phyloP scores from a whole-genome alignment of 169 alveolate genomes.

The Besnoitia besnoiti region DNA sequence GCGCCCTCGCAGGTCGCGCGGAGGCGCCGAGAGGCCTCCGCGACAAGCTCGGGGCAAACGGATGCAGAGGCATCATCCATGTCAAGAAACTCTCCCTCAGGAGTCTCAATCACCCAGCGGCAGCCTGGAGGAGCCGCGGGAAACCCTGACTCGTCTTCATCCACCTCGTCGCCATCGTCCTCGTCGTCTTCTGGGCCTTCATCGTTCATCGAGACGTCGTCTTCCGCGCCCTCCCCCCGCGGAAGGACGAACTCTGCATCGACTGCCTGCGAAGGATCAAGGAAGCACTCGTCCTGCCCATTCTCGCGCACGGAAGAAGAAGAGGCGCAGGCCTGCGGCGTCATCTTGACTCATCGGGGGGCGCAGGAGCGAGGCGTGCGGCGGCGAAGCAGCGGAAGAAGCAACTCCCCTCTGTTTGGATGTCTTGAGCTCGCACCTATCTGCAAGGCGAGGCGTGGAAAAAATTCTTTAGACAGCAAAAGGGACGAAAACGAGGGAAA shows the following conservation, averaged over 20 bases:
- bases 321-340: not conserved
- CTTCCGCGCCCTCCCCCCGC: not conserved
- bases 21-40: not conserved
- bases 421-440: too few species aligned
- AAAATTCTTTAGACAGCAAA: too few species aligned
- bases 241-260: not conserved
- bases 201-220: not conserved
- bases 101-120: slow-evolving; percentile 47
- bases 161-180: not conserved
- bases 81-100: slow-evolving; percentile 25
- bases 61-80: not conserved
- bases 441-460: too few species aligned
- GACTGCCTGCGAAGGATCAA: not conserved
- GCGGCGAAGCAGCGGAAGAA: not conserved
- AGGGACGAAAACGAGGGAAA: too few species aligned
- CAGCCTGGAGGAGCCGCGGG: slow-evolving; percentile 49
- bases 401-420: too few species aligned
- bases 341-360: not conserved
- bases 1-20: not conserved
- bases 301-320: not conserved
- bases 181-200: not conserved
- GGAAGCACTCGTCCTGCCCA: not conserved
- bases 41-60: not conserved
- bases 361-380: not conserved
- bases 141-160: not conserved